Percentiles rank a stretch among this genome's conserved stretches.
These are phyloP conservation scores for Hypoxylon fuscum DNA, from an alignment of 495 filamentous ascomycete species.

Conservation along the genomic window DNA sequence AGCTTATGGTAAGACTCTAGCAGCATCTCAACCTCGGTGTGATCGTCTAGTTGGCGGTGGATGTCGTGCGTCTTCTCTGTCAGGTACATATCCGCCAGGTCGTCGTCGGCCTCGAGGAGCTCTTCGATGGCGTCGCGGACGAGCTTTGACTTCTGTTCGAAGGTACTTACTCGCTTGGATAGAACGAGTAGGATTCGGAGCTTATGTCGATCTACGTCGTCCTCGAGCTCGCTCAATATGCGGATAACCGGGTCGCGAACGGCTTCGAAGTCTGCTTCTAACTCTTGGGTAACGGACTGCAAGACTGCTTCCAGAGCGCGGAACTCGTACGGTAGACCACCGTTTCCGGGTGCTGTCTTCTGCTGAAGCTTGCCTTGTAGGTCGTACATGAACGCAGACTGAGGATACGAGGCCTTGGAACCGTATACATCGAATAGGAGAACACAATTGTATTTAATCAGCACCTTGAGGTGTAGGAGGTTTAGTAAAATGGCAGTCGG, in stretches of 20 bases:
- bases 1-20: constrained; percentile 98
- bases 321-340: constrained; percentile 73
- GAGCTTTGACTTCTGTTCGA: constrained; percentile 94
- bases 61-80: constrained; percentile 83
- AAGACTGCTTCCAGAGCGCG: constrained; percentile 83
- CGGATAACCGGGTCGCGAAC: constrained; percentile 90
- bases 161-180: constrained; percentile 94
- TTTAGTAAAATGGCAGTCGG: constrained; percentile 95
- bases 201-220: constrained; percentile 96
- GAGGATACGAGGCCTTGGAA: constrained; percentile 91
- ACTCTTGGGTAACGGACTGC: constrained; percentile 81
- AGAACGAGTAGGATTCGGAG: constrained; percentile 88
- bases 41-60: constrained; percentile 81
- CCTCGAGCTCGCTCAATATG: constrained; percentile 88
- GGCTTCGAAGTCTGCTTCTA: constrained; percentile 93
- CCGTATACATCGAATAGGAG: constrained; percentile 96
- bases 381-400: constrained; percentile 97
- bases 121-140: constrained; percentile 97
- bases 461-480: constrained; percentile 87
- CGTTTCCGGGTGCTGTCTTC: constrained; percentile 57
- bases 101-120: constrained; percentile 96
- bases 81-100: constrained; percentile 93
- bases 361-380: constrained; percentile 69
- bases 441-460: constrained; percentile 94
- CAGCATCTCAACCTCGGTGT: constrained; percentile 96